Evolutionary conservation across 768 basidiomycete genomes (phyloP).

Genomic region (Xerocomellus amylosporus): DNA sequence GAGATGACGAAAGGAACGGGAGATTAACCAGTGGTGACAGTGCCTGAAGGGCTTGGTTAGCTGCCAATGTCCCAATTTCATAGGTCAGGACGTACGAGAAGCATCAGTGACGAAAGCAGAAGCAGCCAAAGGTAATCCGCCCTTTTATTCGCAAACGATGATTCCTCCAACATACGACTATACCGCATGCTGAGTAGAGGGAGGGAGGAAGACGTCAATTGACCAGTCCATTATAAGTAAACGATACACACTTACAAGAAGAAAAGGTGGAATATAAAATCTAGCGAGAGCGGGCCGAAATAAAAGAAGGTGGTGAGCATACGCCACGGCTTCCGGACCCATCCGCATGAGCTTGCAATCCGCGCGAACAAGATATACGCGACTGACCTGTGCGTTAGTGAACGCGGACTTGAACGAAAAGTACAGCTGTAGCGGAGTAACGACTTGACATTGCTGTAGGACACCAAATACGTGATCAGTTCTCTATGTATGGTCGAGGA

Average conservation of each 20-base stretch:
- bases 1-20: constrained; percentile 88
- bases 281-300: constrained; percentile 89
- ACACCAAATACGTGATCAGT: constrained; percentile 3
- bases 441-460: constrained; percentile 82
- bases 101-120: constrained; percentile 75
- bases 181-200: constrained; percentile 80
- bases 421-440: constrained; percentile 89
- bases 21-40: constrained; percentile 88
- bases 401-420: constrained; percentile 88
- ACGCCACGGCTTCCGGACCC: constrained; percentile 69
- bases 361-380: neutral
- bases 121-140: constrained; percentile 98
- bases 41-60: constrained; percentile 39
- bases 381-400: constrained; percentile 64
- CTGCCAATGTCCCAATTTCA: neutral
- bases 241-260: constrained; percentile 75
- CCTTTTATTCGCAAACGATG: constrained; percentile 84
- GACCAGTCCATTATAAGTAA: too few species aligned
- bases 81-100: constrained; percentile 58
- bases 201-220: neutral
- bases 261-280: constrained; percentile 96
- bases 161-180: constrained; percentile 95
- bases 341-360: constrained; percentile 12
- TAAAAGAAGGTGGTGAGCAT: constrained; percentile 91
- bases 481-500: neutral